Base-by-base conservation (phyloP, 805 yeast species). In the Metschnikowia baotianmanensis region DNA sequence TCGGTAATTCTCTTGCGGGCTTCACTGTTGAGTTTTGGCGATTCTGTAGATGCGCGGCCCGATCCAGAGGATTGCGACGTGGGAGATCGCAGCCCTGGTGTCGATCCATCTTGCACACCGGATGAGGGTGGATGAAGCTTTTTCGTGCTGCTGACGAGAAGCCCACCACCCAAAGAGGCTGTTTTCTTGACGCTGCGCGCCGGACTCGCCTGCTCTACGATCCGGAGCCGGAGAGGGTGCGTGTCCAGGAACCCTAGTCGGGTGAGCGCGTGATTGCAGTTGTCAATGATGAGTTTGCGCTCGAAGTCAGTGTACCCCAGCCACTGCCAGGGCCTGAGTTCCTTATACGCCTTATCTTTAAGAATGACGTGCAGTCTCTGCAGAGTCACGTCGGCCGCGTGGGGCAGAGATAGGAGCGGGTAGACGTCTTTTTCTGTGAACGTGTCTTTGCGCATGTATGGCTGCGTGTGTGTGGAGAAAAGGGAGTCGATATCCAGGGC, bases 171-270 rank as follows among this genome's bases (percentile, higher is more conserved):
- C 51, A 46, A 67, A 56, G 40, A 40, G 17, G 40, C 31, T 10
- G 38, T 29, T 31, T 48, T 50, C 24, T 39, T 35, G 5, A 42
- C 27, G 12, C 13, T 16, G 6, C 34, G 38, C 10, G 20, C 34
- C 1, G 52, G 42, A 25, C 43, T 33, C 9, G 22, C 26, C 16
- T 37, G 37, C 12, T 49, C 53, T 11, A 46, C 47, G 17, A 69
- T 56, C 42, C 63, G 65, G 40, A 53, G 62, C 28, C 75, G 51
- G 36, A 69, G 54, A 6, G 75, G 74, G 46, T 69, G 74, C 8
- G 73, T 65, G 28, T 64, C 71, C 55, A 63, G 65, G 42, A 55
- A 69, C 17, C 74, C 75, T 30, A 67, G 50, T 30, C 75, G 47
- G 18, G 69, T 67, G 46, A 69, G 59, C 5, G 73, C 72, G 33